These are phyloP conservation scores for Massospora cicadina DNA, from an alignment of 371 early-diverging fungal genomes.

Conservation along the genomic window DNA sequence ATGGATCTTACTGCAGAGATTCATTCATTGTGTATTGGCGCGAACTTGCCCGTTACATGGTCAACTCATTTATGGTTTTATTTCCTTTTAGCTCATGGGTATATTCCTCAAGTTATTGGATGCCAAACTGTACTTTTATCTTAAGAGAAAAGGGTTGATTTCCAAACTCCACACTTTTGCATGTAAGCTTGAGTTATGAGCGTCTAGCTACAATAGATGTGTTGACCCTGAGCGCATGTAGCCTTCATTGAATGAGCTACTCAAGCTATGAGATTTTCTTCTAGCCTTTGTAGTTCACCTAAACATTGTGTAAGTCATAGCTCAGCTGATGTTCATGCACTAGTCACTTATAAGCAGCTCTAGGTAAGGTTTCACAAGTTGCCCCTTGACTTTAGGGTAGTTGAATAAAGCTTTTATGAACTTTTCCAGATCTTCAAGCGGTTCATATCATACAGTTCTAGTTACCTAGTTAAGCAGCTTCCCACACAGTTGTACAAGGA, in stretches of 20 bases:
- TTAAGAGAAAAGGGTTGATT: slow-evolving; percentile 46
- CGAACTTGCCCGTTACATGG: too few relatives aligned
- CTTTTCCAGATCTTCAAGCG: slow-evolving; percentile 61
- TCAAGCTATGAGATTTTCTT: slow-evolving; percentile 81
- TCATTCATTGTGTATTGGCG: too few relatives aligned
- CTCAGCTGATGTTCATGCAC: slow-evolving; percentile 58
- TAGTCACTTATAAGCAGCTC: slow-evolving; percentile 40
- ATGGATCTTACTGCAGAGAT: too few relatives aligned
- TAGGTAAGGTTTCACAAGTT: slow-evolving; percentile 26
- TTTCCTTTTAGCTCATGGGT: slow-evolving; percentile 70
- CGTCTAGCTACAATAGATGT: slow-evolving; percentile 32
- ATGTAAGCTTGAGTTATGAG: slow-evolving; percentile 28
- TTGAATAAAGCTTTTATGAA: slow-evolving; percentile 60
- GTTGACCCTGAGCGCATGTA: slow-evolving; percentile 78
- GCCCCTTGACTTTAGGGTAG: slow-evolving; percentile 11
- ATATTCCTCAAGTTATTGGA: slow-evolving; percentile 55
- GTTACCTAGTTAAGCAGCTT: slow-evolving; percentile 35
- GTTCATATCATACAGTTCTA: slow-evolving; percentile 37
- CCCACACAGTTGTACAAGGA: slow-evolving; percentile 53
- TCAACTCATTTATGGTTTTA: too few relatives aligned
- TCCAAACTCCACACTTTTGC: slow-evolving; percentile 77
- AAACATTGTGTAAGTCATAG: slow-evolving; percentile 73
- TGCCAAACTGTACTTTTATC: slow-evolving; percentile 46
- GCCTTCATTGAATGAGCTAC: slow-evolving; percentile 67
- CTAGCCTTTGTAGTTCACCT: slow-evolving; percentile 80